phyloP scores from a whole-genome alignment of 371 early-diverging fungal species.

The Mortierella sp. region DNA sequence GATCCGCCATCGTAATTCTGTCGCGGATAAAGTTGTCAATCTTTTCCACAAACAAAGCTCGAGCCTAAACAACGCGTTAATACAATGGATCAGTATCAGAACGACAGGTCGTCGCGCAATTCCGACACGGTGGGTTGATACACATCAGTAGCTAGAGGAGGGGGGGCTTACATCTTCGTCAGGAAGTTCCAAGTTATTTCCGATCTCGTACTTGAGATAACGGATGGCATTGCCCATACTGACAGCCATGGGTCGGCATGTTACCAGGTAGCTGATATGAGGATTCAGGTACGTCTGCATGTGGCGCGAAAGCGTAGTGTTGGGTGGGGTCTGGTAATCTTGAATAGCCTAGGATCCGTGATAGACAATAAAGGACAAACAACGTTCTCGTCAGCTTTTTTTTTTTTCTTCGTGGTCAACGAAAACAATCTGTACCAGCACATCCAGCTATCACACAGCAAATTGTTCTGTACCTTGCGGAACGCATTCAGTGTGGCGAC shows the following conservation, averaged over 20 bases:
- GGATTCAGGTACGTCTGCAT: constrained; percentile 85
- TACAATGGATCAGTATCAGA: too few relatives aligned
- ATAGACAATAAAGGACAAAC: neutral
- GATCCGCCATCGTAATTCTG: constrained; percentile 87
- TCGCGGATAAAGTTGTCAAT: constrained; percentile 94
- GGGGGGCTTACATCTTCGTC: constrained; percentile 80
- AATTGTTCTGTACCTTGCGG: constrained; percentile 68
- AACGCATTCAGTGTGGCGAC: constrained; percentile 87
- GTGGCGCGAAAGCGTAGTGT: constrained; percentile 84
- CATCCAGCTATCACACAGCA: neutral
- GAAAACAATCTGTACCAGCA: too few relatives aligned
- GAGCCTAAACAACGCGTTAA: too few relatives aligned
- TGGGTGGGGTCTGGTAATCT: constrained; percentile 91
- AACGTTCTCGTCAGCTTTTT: too few relatives aligned
- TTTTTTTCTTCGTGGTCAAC: too few relatives aligned
- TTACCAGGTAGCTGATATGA: constrained; percentile 89
- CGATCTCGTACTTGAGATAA: constrained; percentile 89
- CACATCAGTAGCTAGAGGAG: too few relatives aligned
- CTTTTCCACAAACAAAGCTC: constrained; percentile 64
- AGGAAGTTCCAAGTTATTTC: constrained; percentile 74
- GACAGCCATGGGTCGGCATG: constrained; percentile 87
- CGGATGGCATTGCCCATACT: constrained; percentile 96
- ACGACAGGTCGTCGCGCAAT: too few relatives aligned
- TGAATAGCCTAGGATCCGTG: constrained; percentile 74
- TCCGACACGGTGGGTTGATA: too few relatives aligned